Percentiles rank a stretch among this genome's conserved stretches.
These are phyloP conservation scores for Aspergillus cejpii DNA, from an alignment of 2,329 filamentous ascomycete genomes.

Conservation along the genomic window DNA sequence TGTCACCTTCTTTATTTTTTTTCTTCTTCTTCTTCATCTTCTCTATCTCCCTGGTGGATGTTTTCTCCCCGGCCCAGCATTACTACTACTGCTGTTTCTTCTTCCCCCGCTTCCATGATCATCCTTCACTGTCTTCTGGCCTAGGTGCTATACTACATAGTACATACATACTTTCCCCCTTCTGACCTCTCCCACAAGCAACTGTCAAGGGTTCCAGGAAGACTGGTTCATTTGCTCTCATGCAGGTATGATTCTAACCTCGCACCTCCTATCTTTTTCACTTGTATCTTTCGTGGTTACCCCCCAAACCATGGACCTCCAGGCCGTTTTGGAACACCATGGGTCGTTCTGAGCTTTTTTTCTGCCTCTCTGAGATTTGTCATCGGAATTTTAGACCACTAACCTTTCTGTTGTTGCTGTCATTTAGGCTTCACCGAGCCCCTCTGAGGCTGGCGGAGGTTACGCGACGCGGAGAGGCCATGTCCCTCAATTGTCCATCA, in stretches of 20 bases:
- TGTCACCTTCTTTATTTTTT: constrained; percentile 14
- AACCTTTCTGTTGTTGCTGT: neutral
- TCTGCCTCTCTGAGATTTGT: neutral
- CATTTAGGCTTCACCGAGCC: constrained; percentile 37
- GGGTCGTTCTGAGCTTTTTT: no score
- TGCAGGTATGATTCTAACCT: constrained; percentile 32
- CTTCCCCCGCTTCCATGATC: constrained; percentile 39
- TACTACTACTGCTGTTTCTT: neutral
- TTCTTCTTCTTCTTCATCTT: constrained; percentile 10
- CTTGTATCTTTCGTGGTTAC: neutral
- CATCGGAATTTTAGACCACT: constrained; percentile 1
- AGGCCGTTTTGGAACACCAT: no score
- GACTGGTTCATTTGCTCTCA: constrained; percentile 29
- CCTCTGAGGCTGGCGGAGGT: constrained; percentile 38
- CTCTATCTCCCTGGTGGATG: constrained; percentile 16
- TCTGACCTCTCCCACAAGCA: constrained; percentile 28
- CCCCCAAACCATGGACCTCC: neutral
- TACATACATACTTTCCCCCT: no score
- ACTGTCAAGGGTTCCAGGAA: constrained; percentile 22
- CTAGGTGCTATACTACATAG: constrained; percentile 31
- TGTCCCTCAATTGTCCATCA: constrained; percentile 61
- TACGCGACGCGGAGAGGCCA: constrained; percentile 53
- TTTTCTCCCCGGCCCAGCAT: constrained; percentile 14
- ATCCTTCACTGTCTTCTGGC: constrained; percentile 26
- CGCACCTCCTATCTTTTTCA: constrained; percentile 3